phyloP scores from a whole-genome alignment of 352 stramenopile genomes.

The Phytopythium delawarense region DNA sequence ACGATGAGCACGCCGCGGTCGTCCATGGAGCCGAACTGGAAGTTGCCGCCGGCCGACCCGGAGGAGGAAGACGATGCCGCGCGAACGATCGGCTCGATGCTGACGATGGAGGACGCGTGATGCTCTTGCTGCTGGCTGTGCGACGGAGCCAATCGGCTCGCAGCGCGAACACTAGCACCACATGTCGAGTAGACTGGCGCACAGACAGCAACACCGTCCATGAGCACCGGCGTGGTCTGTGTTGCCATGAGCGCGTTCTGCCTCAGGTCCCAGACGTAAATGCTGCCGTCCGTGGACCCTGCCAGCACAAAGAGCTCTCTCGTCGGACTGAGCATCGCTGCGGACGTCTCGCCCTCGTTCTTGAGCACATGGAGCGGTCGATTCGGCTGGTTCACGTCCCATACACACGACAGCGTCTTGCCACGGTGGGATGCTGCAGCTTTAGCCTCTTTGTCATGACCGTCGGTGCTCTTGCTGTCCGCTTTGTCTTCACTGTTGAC shows the following conservation, averaged over 20 bases:
- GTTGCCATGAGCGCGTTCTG: conserved; percentile 8
- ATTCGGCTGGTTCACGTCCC: conserved; percentile 56
- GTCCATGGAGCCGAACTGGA: conserved; percentile 73
- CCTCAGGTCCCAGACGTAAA: conserved; percentile 70
- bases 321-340: conserved; percentile 35
- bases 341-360: conserved; percentile 39
- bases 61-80: conserved; percentile 1
- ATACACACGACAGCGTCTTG: conserved; percentile 59
- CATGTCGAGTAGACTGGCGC: conserved; percentile 60
- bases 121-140: conserved; percentile 11
- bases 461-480: not conserved
- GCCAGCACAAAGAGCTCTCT: conserved; percentile 51
- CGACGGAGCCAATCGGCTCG: not conserved
- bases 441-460: not conserved
- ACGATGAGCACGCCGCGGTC: conserved; percentile 63
- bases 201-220: conserved; percentile 25
- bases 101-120: conserved; percentile 44
- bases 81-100: conserved; percentile 31
- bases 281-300: conserved; percentile 54
- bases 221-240: not conserved
- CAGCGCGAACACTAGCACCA: conserved; percentile 34
- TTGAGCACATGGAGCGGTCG: conserved; percentile 39
- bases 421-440: conserved; percentile 10
- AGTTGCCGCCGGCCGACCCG: conserved; percentile 17
- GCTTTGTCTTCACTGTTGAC: not conserved